Evolutionary conservation across 2,329 filamentous ascomycete genomes (phyloP).

Genomic region (Zymoseptoria crescenta): DNA sequence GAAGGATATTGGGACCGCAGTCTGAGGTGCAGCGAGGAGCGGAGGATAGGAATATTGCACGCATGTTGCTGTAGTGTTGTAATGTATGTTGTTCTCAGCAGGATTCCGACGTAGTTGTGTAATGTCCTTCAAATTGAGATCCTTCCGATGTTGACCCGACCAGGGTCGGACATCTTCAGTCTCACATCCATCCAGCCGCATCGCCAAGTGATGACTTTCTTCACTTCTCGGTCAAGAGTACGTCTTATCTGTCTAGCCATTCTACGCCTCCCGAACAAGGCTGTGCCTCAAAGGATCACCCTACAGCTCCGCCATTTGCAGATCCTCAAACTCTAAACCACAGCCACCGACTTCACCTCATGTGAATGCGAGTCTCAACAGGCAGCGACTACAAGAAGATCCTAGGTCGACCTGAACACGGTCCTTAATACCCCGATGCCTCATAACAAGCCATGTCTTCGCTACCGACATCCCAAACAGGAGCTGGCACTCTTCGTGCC

Average conservation of each 20-base stretch:
- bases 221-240: not conserved
- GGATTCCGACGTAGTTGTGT: no score
- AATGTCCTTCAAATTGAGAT: no score
- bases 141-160: not conserved
- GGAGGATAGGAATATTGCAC: no score
- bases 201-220: no score
- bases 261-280: not conserved
- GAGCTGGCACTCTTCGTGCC: not conserved
- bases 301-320: not conserved
- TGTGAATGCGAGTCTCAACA: not conserved
- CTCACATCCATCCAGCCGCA: not conserved
- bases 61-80: no score
- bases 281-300: not conserved
- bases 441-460: not conserved
- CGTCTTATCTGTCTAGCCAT: not conserved
- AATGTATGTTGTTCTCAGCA: no score
- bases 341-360: not conserved
- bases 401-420: not conserved
- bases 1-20: slow-evolving; percentile 48
- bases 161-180: not conserved
- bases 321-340: not conserved
- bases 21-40: not conserved
- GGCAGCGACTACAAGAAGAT: not conserved
- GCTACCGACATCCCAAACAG: not conserved
- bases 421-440: not conserved